These are phyloP conservation scores for Gracilaria gracilis DNA, from an alignment of 23 red algal species.

Conservation along the genomic window DNA sequence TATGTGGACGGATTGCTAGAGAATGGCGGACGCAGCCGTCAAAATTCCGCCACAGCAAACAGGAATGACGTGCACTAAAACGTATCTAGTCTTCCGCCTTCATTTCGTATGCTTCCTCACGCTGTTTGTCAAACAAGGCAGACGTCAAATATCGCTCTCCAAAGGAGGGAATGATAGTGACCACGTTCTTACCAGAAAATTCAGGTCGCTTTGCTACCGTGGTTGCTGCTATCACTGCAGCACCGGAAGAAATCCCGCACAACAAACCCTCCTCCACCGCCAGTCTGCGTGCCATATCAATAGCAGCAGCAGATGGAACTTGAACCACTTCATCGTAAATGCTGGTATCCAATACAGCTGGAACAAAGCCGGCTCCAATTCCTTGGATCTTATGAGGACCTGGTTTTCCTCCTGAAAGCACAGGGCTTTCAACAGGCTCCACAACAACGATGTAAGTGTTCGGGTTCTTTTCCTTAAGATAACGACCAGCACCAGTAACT, in stretches of 20 bases:
- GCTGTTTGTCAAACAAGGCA: constrained; percentile 91
- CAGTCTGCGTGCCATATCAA: constrained; percentile 90
- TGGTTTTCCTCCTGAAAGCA: constrained; percentile 89
- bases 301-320: constrained; percentile 68
- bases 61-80: neutral
- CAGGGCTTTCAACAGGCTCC: constrained; percentile 87
- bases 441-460: constrained; percentile 91
- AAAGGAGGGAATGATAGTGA: constrained; percentile 89
- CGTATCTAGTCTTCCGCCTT: constrained; percentile 40
- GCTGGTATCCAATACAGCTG: constrained; percentile 84
- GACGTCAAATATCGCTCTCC: constrained; percentile 94
- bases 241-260: constrained; percentile 88
- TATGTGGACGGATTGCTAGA: neutral
- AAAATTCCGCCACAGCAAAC: constrained; percentile 27
- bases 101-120: constrained; percentile 98
- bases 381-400: constrained; percentile 98
- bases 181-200: constrained; percentile 87
- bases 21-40: constrained; percentile 7
- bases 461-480: constrained; percentile 89
- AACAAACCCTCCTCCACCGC: constrained; percentile 91
- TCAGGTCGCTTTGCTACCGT: constrained; percentile 88
- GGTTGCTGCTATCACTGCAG: constrained; percentile 86
- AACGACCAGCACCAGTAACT: constrained; percentile 90
- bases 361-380: constrained; percentile 96
- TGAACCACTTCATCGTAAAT: constrained; percentile 95